These are phyloP conservation scores for Cladosporium sp. DNA, from an alignment of 2,329 filamentous ascomycete genomes.

Conservation along the genomic window DNA sequence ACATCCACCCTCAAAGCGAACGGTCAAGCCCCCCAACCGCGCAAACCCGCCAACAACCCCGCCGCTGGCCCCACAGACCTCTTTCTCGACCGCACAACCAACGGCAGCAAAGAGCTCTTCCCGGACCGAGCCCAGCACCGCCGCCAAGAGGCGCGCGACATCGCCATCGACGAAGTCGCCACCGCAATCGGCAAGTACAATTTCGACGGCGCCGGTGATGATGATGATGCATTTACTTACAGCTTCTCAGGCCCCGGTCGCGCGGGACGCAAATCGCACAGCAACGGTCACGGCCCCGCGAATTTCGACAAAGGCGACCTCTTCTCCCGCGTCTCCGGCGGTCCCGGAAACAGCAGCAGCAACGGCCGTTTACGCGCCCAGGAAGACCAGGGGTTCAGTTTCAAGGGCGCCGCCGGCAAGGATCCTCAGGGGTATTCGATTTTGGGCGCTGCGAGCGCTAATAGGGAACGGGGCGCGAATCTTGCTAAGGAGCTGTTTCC, in stretches of 20 bases:
- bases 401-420: slow-evolving; percentile 29
- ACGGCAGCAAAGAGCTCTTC: slow-evolving; percentile 31
- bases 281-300: no score
- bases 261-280: slow-evolving; percentile 12
- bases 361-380: slow-evolving; percentile 8
- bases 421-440: slow-evolving; percentile 25
- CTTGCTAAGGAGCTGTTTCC: slow-evolving; percentile 32
- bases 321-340: slow-evolving; percentile 19
- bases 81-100: slow-evolving; percentile 22
- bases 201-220: slow-evolving; percentile 18
- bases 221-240: slow-evolving; percentile 17
- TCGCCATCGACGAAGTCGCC: slow-evolving; percentile 23
- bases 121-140: slow-evolving; percentile 41
- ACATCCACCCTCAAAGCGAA: background rate
- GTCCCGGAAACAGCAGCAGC: slow-evolving; percentile 2
- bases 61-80: slow-evolving; percentile 19
- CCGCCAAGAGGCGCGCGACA: slow-evolving; percentile 40
- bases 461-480: slow-evolving; percentile 9
- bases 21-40: slow-evolving; percentile 2
- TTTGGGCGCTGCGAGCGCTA: slow-evolving; percentile 25
- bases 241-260: slow-evolving; percentile 12
- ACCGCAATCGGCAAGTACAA: slow-evolving; percentile 24
- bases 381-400: slow-evolving; percentile 28
- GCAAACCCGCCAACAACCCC: slow-evolving; percentile 8
- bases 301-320: no score